Base-by-base conservation (phyloP, 257 asterid genomes). In the Solanum corneliomulleri region DNA sequence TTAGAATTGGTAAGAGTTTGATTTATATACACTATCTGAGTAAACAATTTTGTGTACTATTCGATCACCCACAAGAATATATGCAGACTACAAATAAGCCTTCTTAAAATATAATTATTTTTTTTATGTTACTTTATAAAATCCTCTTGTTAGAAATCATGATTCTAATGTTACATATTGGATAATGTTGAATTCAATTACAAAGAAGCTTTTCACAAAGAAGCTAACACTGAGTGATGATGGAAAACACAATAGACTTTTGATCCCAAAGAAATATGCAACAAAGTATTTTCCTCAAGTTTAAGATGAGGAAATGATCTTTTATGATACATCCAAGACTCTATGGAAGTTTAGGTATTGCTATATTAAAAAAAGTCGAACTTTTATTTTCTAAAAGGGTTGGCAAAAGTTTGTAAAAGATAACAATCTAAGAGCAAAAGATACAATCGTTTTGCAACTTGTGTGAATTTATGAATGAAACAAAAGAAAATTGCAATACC, bases 401-500 rank as follows among this genome's bases (percentile, higher is more conserved):
- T 92, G 98, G 98, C 92, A 91, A 66, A 68, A 91, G 21, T 96
- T 95, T 78, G 96, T 91, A 2, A 93, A 90, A 74, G 98, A 91
- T 1, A 95, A 93, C 60, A 87, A 89, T 20, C 20, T 96, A 62
- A 91, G 60, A 52, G 85, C 96, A 1, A 90, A 87, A 86, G 99
- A 96, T 86, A 84, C 66, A 72, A 90, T 94, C 25, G 35, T 93
- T 29, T 93, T 95, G 35, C 87, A 20, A 20, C 4, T 56, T 56
- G 25, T 20, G 11, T 56, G 64, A 56, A 56, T 56, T 56, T 20
- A 56, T 18, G 25, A 56, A 18, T 3, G 64, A 2, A 56, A 56
- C 64, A 56, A 56, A 56, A 56, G 25, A 56, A n/a, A 56, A 56
- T 56, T 56, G 25, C 11, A 20, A 56, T 56, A 7, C 5, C 64